These are phyloP conservation scores for Nicotiana undulata DNA, from an alignment of 257 asterid genomes.

Conservation along the genomic window DNA sequence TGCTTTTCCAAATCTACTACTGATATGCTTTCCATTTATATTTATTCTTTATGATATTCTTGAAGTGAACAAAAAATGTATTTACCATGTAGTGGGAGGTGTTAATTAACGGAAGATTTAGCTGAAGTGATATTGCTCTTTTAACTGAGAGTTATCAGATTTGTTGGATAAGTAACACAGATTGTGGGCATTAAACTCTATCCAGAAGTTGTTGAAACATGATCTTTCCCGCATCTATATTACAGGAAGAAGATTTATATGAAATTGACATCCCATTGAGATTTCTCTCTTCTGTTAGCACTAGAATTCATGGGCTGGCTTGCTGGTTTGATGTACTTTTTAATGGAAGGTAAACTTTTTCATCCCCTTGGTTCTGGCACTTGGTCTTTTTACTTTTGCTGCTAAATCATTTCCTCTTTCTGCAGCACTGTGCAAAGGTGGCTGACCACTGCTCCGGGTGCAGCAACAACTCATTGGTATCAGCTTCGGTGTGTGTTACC, in stretches of 20 bases:
- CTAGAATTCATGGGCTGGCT: conserved; percentile 94
- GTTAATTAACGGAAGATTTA: not conserved
- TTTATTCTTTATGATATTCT: not conserved
- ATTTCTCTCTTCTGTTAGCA: conserved; percentile 63
- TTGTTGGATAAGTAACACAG: not conserved
- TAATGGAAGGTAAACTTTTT: conserved; percentile 66
- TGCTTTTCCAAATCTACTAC: not conserved
- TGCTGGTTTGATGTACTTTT: conserved; percentile 98
- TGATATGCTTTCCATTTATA: not conserved
- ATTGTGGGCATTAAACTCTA: not conserved
- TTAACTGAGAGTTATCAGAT: not conserved
- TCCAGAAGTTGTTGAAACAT: not conserved
- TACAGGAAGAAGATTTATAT: conserved; percentile 91
- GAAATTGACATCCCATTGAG: conserved; percentile 83
- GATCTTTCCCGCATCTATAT: not conserved
- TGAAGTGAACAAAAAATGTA: not conserved
- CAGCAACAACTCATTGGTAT: conserved; percentile 98
- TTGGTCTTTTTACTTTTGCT: not conserved
- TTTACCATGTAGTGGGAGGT: not conserved
- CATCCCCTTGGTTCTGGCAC: not conserved
- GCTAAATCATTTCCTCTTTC: not conserved
- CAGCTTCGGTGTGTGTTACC: conserved; percentile 90
- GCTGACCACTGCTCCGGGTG: conserved; percentile 97
- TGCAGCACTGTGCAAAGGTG: conserved; percentile 88
- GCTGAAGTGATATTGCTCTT: not conserved